These are phyloP conservation scores for Colletotrichum sp. DNA, from an alignment of 2,329 filamentous ascomycete genomes.

Conservation along the genomic window DNA sequence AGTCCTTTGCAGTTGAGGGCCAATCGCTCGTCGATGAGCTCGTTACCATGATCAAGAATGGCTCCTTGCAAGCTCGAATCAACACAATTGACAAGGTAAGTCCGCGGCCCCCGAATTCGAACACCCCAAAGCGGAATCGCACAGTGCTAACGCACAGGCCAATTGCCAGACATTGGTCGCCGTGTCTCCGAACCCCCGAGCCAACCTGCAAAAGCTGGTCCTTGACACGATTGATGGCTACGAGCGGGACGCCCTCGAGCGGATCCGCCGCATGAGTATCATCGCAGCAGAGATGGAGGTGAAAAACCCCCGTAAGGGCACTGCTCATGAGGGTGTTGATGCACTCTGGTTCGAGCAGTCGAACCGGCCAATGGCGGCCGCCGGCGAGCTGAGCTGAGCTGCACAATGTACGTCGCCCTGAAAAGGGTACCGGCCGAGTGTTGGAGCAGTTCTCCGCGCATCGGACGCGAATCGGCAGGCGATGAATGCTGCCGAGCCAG, in stretches of 20 bases:
- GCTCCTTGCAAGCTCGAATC: slow-evolving; percentile 77
- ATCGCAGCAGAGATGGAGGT: slow-evolving; percentile 78
- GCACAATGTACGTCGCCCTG: background rate
- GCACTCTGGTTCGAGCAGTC: slow-evolving; percentile 40
- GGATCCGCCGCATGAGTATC: slow-evolving; percentile 80
- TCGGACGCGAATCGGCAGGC: slow-evolving; percentile 10
- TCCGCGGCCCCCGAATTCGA: slow-evolving; percentile 8
- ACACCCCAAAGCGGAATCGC: background rate
- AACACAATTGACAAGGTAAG: slow-evolving; percentile 79
- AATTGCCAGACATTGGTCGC: slow-evolving; percentile 70
- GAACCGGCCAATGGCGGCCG: slow-evolving; percentile 5
- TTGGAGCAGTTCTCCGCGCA: slow-evolving; percentile 2
- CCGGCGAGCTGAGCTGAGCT: slow-evolving; percentile 15
- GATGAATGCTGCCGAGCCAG: background rate
- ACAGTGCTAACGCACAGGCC: slow-evolving; percentile 14
- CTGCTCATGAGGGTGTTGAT: slow-evolving; percentile 22
- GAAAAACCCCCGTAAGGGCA: slow-evolving; percentile 34
- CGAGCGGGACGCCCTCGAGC: slow-evolving; percentile 75
- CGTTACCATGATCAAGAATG: slow-evolving; percentile 75
- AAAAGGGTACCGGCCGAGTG: slow-evolving; percentile 9
- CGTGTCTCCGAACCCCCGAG: slow-evolving; percentile 69
- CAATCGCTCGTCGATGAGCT: slow-evolving; percentile 76
- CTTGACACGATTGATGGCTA: slow-evolving; percentile 74
- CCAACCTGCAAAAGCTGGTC: slow-evolving; percentile 72
- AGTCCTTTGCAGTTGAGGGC: slow-evolving; percentile 72